Base-by-base conservation (phyloP, 2,329 filamentous ascomycete genomes). In the Ophiostoma himal-ulmi region DNA sequence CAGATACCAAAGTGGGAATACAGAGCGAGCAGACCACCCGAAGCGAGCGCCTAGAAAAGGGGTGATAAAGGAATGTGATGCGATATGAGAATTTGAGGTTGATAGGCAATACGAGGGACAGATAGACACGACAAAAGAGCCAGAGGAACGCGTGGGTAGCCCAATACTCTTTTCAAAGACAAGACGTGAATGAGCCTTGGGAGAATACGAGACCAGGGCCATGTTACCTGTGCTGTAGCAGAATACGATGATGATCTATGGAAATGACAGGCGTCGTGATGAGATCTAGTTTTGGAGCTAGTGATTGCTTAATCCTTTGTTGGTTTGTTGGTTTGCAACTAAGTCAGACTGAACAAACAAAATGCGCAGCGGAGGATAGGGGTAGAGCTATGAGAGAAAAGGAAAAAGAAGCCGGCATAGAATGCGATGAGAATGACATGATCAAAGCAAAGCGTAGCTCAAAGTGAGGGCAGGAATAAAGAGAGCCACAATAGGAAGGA, bases 31-130 rank as follows among this genome's bases (percentile, higher is more conserved):
- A 34, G 26, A 36, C 41, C 22, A 30, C 17, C 17, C 48, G 22
- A 30, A 57, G 52, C 52, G 52, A 57, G 52, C 52, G 52, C 52
- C 52, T 57, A 57, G 52, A 4, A 20, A 39, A 36, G 57, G 57
- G 57, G 57, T 62, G 52, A 62, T 39, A 37, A 60, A 68, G 48
- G 34, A 39, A 68, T 39, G 34, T n/a, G 41, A 36, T 36, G 39
- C 36, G 34, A 48, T 14, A 41, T 26, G 37, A 44, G 20, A 41
- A 39, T 41, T 37, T 26, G 64, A n/a, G 36, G 6, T 57, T 30
- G 36, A 26, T 57, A 57, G 30, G 52, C n/a, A 30, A 39, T 37
- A 30, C 7, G 22, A 57, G n/a, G 52, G 10, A 13, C 13, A 13
- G n/a, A 26, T 10, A 57, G 22, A 54, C 48, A n/a, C 20, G 52